These are phyloP conservation scores for Gnaphalium uliginosum DNA, from an alignment of 129 eudicot species.

Conservation along the genomic window DNA sequence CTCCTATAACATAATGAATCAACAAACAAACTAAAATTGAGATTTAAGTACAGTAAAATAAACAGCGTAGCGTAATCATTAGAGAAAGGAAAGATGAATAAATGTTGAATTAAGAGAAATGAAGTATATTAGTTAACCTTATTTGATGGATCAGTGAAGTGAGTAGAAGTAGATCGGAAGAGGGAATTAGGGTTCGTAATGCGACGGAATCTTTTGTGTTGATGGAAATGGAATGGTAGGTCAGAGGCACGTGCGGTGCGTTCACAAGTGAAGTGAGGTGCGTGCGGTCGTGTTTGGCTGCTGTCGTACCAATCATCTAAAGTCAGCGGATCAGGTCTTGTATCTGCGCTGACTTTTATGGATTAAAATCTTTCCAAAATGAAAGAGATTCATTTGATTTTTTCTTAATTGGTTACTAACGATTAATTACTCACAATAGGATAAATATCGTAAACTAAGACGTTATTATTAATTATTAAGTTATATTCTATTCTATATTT, in stretches of 20 bases:
- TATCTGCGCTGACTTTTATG: slow-evolving; percentile 19
- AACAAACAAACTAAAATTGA: background rate
- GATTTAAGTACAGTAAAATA: no score
- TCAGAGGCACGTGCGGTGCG: slow-evolving; percentile 55
- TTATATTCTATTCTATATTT: no score
- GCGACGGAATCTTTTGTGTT: slow-evolving; percentile 22
- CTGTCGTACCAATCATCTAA: slow-evolving; percentile 15
- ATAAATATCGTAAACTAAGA: no score
- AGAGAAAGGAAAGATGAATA: slow-evolving; percentile 11
- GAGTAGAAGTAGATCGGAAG: slow-evolving; percentile 22
- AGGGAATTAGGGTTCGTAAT: slow-evolving; percentile 38
- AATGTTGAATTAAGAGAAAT: slow-evolving; percentile 9
- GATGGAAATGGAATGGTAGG: slow-evolving; percentile 40
- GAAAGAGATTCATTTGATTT: no score
- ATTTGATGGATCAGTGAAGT: slow-evolving; percentile 24
- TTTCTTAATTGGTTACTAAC: no score
- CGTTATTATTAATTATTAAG: no score
- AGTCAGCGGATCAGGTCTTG: slow-evolving; percentile 23
- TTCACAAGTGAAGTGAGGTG: slow-evolving; percentile 18
- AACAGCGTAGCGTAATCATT: background rate
- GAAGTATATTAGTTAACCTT: slow-evolving; percentile 30
- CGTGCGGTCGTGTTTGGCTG: slow-evolving; percentile 46
- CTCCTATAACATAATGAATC: background rate
- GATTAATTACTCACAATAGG: no score
- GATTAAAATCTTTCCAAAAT: no score